These are phyloP conservation scores for Arctium minus DNA, from an alignment of 129 eudicot species.

Conservation along the genomic window DNA sequence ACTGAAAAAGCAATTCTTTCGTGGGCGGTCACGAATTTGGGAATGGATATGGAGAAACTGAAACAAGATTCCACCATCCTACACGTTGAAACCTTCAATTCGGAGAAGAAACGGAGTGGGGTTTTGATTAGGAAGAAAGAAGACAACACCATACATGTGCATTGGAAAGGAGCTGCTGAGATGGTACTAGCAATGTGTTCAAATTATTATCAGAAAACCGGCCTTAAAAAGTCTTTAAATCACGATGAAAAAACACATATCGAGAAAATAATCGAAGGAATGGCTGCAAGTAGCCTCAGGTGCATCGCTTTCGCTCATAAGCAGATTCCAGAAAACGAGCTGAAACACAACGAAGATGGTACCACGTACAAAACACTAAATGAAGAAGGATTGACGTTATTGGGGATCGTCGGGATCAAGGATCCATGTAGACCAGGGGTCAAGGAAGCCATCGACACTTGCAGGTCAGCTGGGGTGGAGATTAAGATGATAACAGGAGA, in stretches of 20 bases:
- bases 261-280: conserved; percentile 62
- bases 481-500: conserved; percentile 92
- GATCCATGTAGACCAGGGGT: conserved; percentile 88
- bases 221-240: conserved; percentile 27
- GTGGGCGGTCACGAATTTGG: conserved; percentile 68
- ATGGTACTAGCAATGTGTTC: conserved; percentile 76
- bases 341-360: conserved; percentile 8
- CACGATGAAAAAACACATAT: conserved; percentile 41
- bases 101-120: conserved; percentile 82
- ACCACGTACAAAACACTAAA: conserved; percentile 21
- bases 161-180: conserved; percentile 96
- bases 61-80: conserved; percentile 49
- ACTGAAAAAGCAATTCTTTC: conserved; percentile 89
- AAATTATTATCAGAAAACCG: conserved; percentile 39
- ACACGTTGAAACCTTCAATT: conserved; percentile 71
- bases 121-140: conserved; percentile 41
- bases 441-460: conserved; percentile 53
- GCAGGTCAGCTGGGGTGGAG: conserved; percentile 65
- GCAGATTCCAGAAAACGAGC: conserved; percentile 19
- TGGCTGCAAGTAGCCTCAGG: conserved; percentile 86
- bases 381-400: conserved; percentile 51
- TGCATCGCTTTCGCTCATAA: conserved; percentile 85
- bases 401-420: conserved; percentile 76
- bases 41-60: conserved; percentile 62
- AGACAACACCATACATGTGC: conserved; percentile 45